Evolutionary conservation across 768 basidiomycete species (phyloP).

Genomic region (Suillus variegatus): DNA sequence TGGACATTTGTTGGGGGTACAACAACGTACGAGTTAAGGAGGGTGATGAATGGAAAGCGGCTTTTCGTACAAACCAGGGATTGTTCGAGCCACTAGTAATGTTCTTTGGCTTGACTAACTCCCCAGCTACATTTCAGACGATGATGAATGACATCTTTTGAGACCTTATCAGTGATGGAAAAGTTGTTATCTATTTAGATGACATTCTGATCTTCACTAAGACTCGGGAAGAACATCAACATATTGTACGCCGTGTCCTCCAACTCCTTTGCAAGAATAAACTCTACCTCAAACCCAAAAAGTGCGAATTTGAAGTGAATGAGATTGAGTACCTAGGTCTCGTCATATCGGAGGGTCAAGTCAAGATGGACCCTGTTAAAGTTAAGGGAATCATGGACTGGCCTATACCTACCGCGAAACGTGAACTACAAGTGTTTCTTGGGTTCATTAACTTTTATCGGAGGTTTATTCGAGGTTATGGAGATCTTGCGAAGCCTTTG

Average conservation of each 20-base stretch:
- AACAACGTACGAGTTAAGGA: constrained; percentile 31
- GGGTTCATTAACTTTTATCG: constrained; percentile 43
- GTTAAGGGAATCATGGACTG: constrained; percentile 38
- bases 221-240: constrained; percentile 11
- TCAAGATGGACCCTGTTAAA: constrained; percentile 43
- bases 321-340: constrained; percentile 35
- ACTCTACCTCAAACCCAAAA: constrained; percentile 21
- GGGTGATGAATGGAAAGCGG: constrained; percentile 35
- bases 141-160: background rate
- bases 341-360: constrained; percentile 26
- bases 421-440: constrained; percentile 41
- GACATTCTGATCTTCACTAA: constrained; percentile 34
- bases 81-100: background rate
- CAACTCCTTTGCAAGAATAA: constrained; percentile 7
- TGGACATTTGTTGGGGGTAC: constrained; percentile 35
- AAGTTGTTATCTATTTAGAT: constrained; percentile 34
- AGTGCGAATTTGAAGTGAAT: constrained; percentile 23
- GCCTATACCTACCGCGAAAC: constrained; percentile 34
- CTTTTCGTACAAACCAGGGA: constrained; percentile 10
- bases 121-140: background rate
- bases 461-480: constrained; percentile 34
- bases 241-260: too few species aligned
- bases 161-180: constrained; percentile 11
- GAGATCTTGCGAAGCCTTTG: constrained; percentile 29
- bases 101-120: background rate